Evolutionary conservation across 768 basidiomycete species (phyloP), one percentile per base, ranked within the genome.

Genomic region (Postia placenta): DNA sequence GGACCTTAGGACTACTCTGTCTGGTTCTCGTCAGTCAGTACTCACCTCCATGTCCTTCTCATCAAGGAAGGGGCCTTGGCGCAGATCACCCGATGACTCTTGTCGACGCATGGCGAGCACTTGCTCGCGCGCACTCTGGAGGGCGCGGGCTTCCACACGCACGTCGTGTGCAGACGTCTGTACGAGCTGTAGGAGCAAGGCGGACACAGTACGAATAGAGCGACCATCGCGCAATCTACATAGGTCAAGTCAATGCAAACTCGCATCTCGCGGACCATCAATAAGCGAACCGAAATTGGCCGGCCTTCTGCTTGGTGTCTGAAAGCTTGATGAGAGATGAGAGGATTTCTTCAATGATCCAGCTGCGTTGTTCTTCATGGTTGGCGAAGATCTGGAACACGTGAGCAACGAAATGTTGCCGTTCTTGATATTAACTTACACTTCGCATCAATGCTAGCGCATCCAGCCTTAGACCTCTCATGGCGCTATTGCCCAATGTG

Each of bases 311-410:
- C 63, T 92, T 96, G 17, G 83, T 81, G 59, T 92, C 89, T 2
- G 91, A 88, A 20, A 94, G 73, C 66, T 92, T 94, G 57, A 88
- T 93, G 47, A 98, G 69, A 0, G 92, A 94, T 7, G 82, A 79
- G 23, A 99, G 61, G 27, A 98, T 94, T 66, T 98, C 96, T 63
- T 98, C 94, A n/a, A 98, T 86, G 54, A 98, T 95, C 93, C 93
- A 96, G 0, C 85, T 82, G 7, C 96, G 73, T 64, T 99, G 96
- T 37, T 85, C 86, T 55, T 89, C 83, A 60, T 97, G 84, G 54
- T 85, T 87, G 11, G 90, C 89, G 58, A 96, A 98, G 26, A 94
- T 85, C 94, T 96, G n/a, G n/a, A n/a, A n/a, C n/a, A 58, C 0
- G 46, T 35, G 47, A 6, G 19, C 9, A 17, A 9, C 38, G 19